Evolutionary conservation across 2,329 filamentous ascomycete genomes (phyloP).

Genomic region (Alternaria hordeiaustralica): DNA sequence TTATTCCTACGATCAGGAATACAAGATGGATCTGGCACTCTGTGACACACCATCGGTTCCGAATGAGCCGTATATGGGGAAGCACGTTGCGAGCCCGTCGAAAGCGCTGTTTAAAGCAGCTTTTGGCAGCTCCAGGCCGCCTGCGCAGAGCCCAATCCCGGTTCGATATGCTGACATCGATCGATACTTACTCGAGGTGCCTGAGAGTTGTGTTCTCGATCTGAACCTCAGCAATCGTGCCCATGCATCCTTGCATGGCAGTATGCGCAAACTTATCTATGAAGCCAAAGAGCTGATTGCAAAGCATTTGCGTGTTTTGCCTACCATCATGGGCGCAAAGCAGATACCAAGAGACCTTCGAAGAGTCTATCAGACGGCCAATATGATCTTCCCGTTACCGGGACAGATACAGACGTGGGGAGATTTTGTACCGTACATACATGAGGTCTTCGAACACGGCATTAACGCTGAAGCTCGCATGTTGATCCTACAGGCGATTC

Average conservation of each 20-base stretch:
- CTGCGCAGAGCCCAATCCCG: neutral
- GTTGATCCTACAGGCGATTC: constrained; percentile 11
- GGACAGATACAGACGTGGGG: neutral
- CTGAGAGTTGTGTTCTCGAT: neutral
- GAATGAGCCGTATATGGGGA: neutral
- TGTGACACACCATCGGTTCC: neutral
- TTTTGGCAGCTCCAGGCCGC: neutral
- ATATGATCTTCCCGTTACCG: neutral
- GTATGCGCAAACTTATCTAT: neutral
- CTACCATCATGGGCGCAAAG: constrained; percentile 9
- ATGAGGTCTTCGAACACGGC: neutral
- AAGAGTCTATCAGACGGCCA: neutral
- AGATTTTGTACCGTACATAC: neutral
- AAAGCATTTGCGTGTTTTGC: neutral
- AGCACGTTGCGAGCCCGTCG: neutral
- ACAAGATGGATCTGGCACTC: neutral
- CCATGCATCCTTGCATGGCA: neutral
- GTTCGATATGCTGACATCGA: constrained; percentile 7
- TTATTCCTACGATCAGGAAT: neutral
- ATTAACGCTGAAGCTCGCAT: neutral
- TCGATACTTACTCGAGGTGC: constrained; percentile 3
- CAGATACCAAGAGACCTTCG: constrained; percentile 4
- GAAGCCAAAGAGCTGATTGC: constrained; percentile 5
- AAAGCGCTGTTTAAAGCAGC: neutral
- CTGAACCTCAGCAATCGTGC: neutral